These are phyloP conservation scores for Fusarium globosum DNA, from an alignment of 2,329 filamentous ascomycete genomes.

Conservation along the genomic window DNA sequence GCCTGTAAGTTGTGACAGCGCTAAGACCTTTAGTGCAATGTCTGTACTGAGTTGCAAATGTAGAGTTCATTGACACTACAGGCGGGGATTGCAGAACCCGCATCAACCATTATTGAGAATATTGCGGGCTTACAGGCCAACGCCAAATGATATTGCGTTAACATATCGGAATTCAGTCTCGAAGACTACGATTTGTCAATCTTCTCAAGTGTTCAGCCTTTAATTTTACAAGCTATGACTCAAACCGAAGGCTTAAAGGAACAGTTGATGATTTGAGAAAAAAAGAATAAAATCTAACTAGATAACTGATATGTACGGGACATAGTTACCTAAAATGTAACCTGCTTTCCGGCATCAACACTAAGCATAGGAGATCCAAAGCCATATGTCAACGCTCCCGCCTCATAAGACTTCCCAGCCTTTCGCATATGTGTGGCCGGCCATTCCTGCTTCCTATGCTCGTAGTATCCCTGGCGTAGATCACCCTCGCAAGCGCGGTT, in stretches of 20 bases:
- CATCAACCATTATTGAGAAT: not conserved
- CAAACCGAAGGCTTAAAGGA: fast-evolving
- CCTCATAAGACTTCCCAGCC: not conserved
- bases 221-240: not conserved
- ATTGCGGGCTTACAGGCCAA: not conserved
- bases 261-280: fast-evolving
- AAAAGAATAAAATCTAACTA: fast-evolving
- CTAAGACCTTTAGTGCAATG: not conserved
- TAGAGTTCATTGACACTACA: not conserved
- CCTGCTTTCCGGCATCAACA: not conserved
- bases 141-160: fast-evolving
- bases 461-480: not conserved
- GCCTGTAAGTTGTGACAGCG: not conserved
- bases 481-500: not conserved
- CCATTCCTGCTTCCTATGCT: not conserved
- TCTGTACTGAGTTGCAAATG: too few relatives aligned
- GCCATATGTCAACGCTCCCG: not conserved
- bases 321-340: not conserved
- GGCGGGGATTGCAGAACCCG: fast-evolving
- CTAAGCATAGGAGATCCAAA: conserved; percentile 4
- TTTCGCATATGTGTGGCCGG: not conserved
- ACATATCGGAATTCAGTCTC: fast-evolving
- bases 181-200: fast-evolving
- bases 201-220: not conserved
- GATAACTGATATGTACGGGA: not conserved